Evolutionary conservation across 176 grass and related monocot species (phyloP).

Genomic region (Aechmea fasciata): DNA sequence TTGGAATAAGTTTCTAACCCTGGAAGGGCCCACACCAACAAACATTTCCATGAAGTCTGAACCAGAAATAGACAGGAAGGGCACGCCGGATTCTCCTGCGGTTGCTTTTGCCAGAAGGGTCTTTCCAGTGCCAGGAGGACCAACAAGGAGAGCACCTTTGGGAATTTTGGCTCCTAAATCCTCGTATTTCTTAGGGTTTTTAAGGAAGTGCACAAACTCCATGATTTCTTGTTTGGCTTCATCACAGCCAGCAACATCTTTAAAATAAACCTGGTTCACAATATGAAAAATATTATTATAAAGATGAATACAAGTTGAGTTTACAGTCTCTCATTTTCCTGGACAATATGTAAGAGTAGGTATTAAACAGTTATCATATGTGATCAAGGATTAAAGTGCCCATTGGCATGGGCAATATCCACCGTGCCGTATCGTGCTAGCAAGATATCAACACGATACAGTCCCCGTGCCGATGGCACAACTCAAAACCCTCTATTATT

Average conservation of each 20-base stretch:
- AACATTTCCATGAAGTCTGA: constrained; percentile 98
- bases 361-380: not conserved
- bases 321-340: too few species aligned
- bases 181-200: constrained; percentile 96
- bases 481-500: too few species aligned
- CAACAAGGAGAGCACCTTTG: constrained; percentile 90
- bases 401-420: too few species aligned
- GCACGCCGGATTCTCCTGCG: constrained; percentile 76
- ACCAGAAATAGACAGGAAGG: constrained; percentile 84
- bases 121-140: constrained; percentile 80
- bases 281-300: constrained; percentile 11
- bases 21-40: constrained; percentile 92
- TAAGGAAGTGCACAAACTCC: constrained; percentile 97
- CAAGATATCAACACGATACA: too few species aligned
- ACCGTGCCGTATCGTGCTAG: too few species aligned
- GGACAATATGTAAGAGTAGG: not conserved
- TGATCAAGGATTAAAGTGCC: not conserved
- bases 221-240: constrained; percentile 99
- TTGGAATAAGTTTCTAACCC: constrained; percentile 80
- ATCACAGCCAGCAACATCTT: constrained; percentile 96
- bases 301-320: not conserved
- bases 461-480: too few species aligned
- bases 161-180: constrained; percentile 90
- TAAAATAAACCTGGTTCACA: constrained; percentile 68
- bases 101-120: constrained; percentile 97